These are phyloP conservation scores for Russula compacta DNA, from an alignment of 768 basidiomycete species.

Conservation along the genomic window DNA sequence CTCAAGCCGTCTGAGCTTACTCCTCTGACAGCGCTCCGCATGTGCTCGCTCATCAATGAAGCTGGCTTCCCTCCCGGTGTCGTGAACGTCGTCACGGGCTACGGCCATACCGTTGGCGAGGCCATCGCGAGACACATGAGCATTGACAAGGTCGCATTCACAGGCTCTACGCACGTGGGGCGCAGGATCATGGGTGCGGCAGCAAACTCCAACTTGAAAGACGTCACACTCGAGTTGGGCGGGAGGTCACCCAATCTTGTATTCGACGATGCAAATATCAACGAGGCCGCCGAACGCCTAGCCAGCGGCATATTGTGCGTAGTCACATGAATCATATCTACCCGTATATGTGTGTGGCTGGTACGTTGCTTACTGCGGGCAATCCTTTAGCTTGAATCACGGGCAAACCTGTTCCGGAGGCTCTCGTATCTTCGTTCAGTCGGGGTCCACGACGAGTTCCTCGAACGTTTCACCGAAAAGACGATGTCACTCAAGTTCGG, in stretches of 20 bases:
- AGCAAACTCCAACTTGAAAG: no score
- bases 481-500: conserved; percentile 52
- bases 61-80: conserved; percentile 59
- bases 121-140: conserved; percentile 46
- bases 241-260: conserved; percentile 37
- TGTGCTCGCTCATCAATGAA: conserved; percentile 39
- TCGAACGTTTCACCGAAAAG: conserved; percentile 46
- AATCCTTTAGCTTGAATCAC: conserved; percentile 44
- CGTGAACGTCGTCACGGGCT: conserved; percentile 50
- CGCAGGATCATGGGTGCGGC: no score
- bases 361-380: not conserved
- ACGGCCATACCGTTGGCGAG: conserved; percentile 45
- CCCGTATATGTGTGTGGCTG: no score
- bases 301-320: conserved; percentile 50
- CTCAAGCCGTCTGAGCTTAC: conserved; percentile 61
- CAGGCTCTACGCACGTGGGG: no score
- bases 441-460: conserved; percentile 68
- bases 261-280: conserved; percentile 52
- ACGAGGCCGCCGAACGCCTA: conserved; percentile 48
- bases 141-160: conserved; percentile 25
- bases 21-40: conserved; percentile 44
- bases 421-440: conserved; percentile 75
- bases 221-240: no score
- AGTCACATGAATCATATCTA: not conserved
- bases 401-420: conserved; percentile 79